Base-by-base conservation (phyloP, 1,284 basidiomycete species). In the Trametes versicolor region DNA sequence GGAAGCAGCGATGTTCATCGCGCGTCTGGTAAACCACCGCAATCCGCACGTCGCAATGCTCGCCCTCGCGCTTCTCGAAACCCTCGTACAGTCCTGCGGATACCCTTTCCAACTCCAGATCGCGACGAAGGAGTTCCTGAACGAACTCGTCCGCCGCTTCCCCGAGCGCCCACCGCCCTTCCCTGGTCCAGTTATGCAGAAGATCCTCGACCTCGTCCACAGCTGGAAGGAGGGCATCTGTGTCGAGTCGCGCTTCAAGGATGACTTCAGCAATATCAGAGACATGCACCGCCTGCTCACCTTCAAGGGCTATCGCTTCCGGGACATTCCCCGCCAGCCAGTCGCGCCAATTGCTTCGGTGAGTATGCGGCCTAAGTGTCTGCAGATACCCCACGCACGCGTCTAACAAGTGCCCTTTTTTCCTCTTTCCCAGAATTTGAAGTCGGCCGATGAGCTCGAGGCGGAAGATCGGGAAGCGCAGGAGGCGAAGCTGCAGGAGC, bases 71-170 rank as follows among this genome's bases (percentile, higher is more conserved):
- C 85, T 99, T 4, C 89, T 99, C 67, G 96, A 98, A 77, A 96
- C 95, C 15, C 90, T 99, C 56, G 94, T 98, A 58, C 94, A 97
- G 76, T 92, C 94, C 55, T 98, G 97, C 76, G 97, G 97, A 73
- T 99, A 99, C 79, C 91, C 97, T 0, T 93, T 99, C 66, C 97
- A 99, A 75, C 90, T 99, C 27, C 97, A 99, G 78, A 94, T 99
- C 72, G 87, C 94, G n/a, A 99, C 98, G 27, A 99, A 99, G 77
- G 98, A 99, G 76, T 99, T 99, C 75, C 85, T 99, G 23, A 99
- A 99, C 79, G 97, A 99, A 78, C 92, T 99, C 74, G 98, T 99
- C 29, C 91, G 97, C 51, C 88, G 97, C 65, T 99, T 99, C 78
- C 98, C 98, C 10, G 98, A 99, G 79, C 89, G 97, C 48, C 97